Evolutionary conservation across 2,329 filamentous ascomycete species (phyloP).

Genomic region (Phaeophleospora eucalypticola): DNA sequence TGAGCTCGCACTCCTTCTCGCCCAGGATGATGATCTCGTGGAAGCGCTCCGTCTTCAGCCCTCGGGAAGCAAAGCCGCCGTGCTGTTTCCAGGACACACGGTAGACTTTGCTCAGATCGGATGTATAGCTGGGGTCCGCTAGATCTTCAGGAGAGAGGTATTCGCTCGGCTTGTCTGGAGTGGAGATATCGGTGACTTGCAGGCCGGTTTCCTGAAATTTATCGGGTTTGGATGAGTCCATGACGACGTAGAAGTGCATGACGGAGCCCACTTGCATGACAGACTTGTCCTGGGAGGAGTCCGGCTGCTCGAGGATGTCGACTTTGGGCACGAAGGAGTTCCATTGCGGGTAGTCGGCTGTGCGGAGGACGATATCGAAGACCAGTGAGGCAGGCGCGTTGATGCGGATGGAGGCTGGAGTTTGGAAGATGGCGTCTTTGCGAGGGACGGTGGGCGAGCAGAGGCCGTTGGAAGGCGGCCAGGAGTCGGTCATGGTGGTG

Average conservation of each 20-base stretch:
- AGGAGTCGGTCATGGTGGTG: constrained; percentile 8
- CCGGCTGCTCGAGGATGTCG: constrained; percentile 28
- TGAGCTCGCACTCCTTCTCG: constrained; percentile 25
- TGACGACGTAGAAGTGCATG: constrained; percentile 26
- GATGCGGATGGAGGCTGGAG: constrained; percentile 30
- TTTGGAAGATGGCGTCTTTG: constrained; percentile 20
- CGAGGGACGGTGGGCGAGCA: constrained; percentile 20
- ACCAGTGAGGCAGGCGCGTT: constrained; percentile 37
- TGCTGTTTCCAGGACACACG: constrained; percentile 25
- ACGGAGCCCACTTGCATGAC: constrained; percentile 15
- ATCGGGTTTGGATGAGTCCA: constrained; percentile 26
- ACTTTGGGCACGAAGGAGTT: constrained; percentile 42
- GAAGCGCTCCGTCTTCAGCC: constrained; percentile 26
- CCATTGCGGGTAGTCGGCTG: constrained; percentile 43
- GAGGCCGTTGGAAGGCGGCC: constrained; percentile 26
- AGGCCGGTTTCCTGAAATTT: constrained; percentile 18
- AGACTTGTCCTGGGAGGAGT: constrained; percentile 6
- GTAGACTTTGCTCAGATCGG: constrained; percentile 23
- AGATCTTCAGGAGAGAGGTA: constrained; percentile 20
- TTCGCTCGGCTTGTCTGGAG: constrained; percentile 18
- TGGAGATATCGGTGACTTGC: constrained; percentile 26
- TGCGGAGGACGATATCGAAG: constrained; percentile 40
- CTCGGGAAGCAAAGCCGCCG: constrained; percentile 21
- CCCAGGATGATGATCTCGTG: constrained; percentile 27
- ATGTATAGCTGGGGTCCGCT: constrained; percentile 17